Base-by-base conservation (phyloP, 108 stramenopile species). In the Nitzschia sp. region DNA sequence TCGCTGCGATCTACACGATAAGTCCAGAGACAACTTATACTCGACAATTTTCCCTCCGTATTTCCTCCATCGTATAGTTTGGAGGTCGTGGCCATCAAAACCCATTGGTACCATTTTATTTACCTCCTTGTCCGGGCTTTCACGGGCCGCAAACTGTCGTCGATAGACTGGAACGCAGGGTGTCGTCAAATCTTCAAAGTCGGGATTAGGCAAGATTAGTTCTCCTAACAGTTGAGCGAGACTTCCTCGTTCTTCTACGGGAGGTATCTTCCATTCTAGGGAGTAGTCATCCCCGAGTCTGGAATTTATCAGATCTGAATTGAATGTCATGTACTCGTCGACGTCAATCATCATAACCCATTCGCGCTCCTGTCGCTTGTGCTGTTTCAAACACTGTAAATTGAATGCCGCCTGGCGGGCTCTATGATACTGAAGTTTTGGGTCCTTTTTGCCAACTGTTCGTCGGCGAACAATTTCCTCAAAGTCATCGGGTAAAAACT, bases 281-380 rank as follows among this genome's bases (percentile, higher is more conserved):
- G 1, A 13, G 19, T 47, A 69, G 13, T 21, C 17, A 17, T 48
- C 53, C 8, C 23, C 31, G n/a, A 19, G 21, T 3, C 21, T n/a
- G 9, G n/a, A 11, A 35, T 29, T 22, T 17, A 41, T n/a, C 57
- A 69, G 19, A 13, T 32, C 53, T 30, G 69, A 55, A 63, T 82
- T 82, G 19, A 71, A 58, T 13, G 53, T 62, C 34, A 88, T 66
- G 61, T 75, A 88, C 63, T 88, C 84, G 60, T 85, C 84, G 4
- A 80, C 69, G 53, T 88, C 84, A 38, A 66, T 71, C 29, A 81
- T 47, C 19, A 83, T 63, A 0, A 69, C 66, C 84, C 84, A 83
- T 8, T 56, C 74, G 58, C 69, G 61, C 15, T 61, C 29, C 6
- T 31, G 26, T 22, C 28, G 25, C 30, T 66, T 57, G n/a, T 55